phyloP scores from a whole-genome alignment of 208 protist genomes.

The Porcisia deanei region DNA sequence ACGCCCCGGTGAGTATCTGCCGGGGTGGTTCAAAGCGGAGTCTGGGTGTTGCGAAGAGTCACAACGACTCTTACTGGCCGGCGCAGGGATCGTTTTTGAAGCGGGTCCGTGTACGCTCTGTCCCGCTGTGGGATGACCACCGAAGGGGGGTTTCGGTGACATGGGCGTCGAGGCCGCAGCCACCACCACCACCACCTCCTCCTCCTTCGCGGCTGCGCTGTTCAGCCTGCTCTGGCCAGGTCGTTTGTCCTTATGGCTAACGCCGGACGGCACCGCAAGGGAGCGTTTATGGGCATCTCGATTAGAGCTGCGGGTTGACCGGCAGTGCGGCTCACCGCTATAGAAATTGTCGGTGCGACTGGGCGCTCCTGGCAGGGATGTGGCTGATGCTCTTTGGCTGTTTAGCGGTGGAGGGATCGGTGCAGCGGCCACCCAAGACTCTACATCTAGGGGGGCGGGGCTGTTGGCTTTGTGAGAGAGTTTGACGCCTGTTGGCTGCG shows the following conservation, averaged over 20 bases:
- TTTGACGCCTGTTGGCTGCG: neutral
- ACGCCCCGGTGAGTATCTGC: constrained; percentile 26
- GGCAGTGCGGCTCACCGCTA: neutral
- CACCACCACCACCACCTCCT: neutral
- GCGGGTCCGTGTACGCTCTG: neutral
- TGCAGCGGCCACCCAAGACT: neutral
- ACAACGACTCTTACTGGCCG: neutral
- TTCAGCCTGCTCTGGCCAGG: neutral
- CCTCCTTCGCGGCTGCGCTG: neutral
- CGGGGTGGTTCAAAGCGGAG: constrained; percentile 19
- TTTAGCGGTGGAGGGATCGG: neutral
- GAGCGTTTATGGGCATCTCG: neutral
- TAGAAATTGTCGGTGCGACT: neutral
- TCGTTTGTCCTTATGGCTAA: constrained; percentile 5
- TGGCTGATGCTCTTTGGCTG: neutral
- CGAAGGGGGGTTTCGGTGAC: neutral
- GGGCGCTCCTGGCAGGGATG: neutral
- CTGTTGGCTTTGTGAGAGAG: neutral
- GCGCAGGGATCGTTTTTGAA: neutral
- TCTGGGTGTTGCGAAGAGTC: neutral
- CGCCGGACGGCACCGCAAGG: constrained; percentile 14
- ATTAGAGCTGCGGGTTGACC: neutral
- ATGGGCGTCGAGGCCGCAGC: neutral
- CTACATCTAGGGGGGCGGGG: neutral
- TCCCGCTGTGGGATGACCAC: neutral